Evolutionary conservation across 1,284 basidiomycete genomes (phyloP), one percentile per base, ranked within the genome.

Genomic region (Ceratobasidium sp.): DNA sequence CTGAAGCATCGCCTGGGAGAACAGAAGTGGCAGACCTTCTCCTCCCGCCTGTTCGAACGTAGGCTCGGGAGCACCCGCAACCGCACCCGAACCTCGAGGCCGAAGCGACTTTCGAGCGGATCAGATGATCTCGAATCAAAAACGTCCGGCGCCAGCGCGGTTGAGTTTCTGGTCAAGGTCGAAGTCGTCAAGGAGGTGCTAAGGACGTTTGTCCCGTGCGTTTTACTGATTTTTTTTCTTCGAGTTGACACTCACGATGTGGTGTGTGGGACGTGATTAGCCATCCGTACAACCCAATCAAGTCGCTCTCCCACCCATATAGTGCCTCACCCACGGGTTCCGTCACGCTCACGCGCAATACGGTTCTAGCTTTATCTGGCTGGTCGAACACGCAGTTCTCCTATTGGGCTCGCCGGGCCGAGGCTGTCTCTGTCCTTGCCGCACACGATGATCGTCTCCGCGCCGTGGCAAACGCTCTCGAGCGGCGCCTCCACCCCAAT

Each of bases 351-450:
- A 86, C 85, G 28, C 83, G 84, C 43, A 81, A 84, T 52, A 84
- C 84, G 49, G 82, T 85, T 55, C 82, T 85, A 66, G 78, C 82
- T 54, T 81, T 85, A 54, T 85, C 84, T 3, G 84, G 84, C 67
- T 85, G 84, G 84, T 86, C 85, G 26, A 86, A 85, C 70, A 85
- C 84, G 4, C 84, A 85, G 73, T 86, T 86, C 66, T 85, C 85
- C 54, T 85, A 85, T 73, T 85, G 84, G 84, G 84, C 84, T 26
- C 84, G 84, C 61, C 84, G 84, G 30, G 79, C 82, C 6, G 85
- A 86, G 76, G 85, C 83, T 35, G 81, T 85, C 58, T 85, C 83
- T 72, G 84, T 86, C 44, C 81, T 85, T 38, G 79, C 81, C 18
- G 76, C 79, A 54, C 79, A 83, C 57, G 84, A 86, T 74, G 78